Evolutionary conservation across 1,139 yeast genomes (phyloP).

Genomic region (Pichia cactophila): DNA sequence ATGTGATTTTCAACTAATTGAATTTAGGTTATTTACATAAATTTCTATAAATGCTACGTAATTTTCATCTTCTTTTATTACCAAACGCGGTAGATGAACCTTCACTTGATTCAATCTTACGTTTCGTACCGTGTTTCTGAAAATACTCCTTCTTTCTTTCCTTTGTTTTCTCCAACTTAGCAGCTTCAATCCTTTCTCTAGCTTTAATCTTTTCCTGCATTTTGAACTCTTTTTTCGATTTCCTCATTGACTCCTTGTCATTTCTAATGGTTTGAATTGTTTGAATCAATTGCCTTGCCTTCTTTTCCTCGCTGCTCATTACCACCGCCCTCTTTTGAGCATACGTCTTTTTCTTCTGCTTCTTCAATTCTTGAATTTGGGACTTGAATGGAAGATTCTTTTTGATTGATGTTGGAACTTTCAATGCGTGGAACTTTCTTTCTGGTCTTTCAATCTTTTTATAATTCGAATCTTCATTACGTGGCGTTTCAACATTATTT

Average conservation of each 20-base stretch:
- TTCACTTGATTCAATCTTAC: constrained; percentile 40
- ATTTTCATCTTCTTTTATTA: constrained; percentile 24
- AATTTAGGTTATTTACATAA: not conserved
- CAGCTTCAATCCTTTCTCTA: constrained; percentile 65
- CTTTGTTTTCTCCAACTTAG: constrained; percentile 65
- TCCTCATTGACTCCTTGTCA: constrained; percentile 77
- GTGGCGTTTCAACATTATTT: constrained; percentile 51
- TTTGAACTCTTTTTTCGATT: constrained; percentile 67
- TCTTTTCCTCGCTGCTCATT: constrained; percentile 85
- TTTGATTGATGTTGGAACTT: constrained; percentile 74
- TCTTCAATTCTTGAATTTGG: constrained; percentile 81
- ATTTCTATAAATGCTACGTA: not conserved
- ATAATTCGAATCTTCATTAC: constrained; percentile 53
- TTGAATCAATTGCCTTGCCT: constrained; percentile 83
- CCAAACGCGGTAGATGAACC: constrained; percentile 30
- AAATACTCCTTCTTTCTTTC: constrained; percentile 86
- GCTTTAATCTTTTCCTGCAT: constrained; percentile 69
- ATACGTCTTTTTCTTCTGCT: constrained; percentile 78
- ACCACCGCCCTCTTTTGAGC: constrained; percentile 91
- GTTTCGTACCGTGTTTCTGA: constrained; percentile 53
- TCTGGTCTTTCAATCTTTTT: constrained; percentile 79
- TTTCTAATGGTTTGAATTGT: constrained; percentile 78
- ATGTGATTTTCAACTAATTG: not conserved
- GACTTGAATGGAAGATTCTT: constrained; percentile 83
- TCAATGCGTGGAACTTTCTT: constrained; percentile 78